Percentiles rank a stretch among this genome's conserved stretches.
Evolutionary conservation across 2,329 filamentous ascomycete species (phyloP).

Genomic region (Nannizziopsis barbatae): DNA sequence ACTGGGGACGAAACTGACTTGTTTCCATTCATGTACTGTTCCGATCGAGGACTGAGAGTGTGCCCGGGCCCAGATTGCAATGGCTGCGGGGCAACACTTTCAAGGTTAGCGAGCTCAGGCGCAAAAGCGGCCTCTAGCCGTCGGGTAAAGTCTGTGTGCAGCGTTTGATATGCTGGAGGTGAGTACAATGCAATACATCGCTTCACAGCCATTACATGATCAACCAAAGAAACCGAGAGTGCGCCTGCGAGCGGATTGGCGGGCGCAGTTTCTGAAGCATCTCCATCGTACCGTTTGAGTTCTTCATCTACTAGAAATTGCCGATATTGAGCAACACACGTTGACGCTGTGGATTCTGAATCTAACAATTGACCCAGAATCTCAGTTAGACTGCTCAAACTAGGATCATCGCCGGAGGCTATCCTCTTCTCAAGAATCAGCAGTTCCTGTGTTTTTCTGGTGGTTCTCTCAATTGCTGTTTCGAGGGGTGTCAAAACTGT

Average conservation of each 20-base stretch:
- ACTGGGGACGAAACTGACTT: slow-evolving; percentile 18
- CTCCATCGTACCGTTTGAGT: slow-evolving; percentile 29
- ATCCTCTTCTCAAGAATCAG: slow-evolving; percentile 62
- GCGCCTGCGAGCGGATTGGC: slow-evolving; percentile 57
- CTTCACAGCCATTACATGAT: slow-evolving; percentile 81
- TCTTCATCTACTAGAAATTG: slow-evolving; percentile 51
- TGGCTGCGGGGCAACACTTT: slow-evolving; percentile 36
- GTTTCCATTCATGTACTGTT: slow-evolving; percentile 19
- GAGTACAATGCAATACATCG: slow-evolving; percentile 62
- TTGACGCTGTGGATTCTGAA: slow-evolving; percentile 59
- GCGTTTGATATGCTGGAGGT: slow-evolving; percentile 44
- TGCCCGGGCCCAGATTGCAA: slow-evolving; percentile 35
- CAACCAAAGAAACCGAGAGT: slow-evolving; percentile 72
- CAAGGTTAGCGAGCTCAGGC: slow-evolving; percentile 54
- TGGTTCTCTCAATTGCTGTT: slow-evolving; percentile 81
- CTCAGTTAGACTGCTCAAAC: slow-evolving; percentile 58
- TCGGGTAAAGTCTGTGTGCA: slow-evolving; percentile 29
- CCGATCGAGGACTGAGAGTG: slow-evolving; percentile 33
- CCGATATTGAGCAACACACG: slow-evolving; percentile 67
- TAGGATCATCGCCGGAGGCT: slow-evolving; percentile 59
- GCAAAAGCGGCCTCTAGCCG: slow-evolving; percentile 40
- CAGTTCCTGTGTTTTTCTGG: slow-evolving; percentile 83
- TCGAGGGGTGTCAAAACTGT: slow-evolving; percentile 62
- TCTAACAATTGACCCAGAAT: slow-evolving; percentile 68
- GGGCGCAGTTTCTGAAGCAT: slow-evolving; percentile 39